phyloP scores from a whole-genome alignment of 768 basidiomycete genomes.

The Psilocybe sp. region DNA sequence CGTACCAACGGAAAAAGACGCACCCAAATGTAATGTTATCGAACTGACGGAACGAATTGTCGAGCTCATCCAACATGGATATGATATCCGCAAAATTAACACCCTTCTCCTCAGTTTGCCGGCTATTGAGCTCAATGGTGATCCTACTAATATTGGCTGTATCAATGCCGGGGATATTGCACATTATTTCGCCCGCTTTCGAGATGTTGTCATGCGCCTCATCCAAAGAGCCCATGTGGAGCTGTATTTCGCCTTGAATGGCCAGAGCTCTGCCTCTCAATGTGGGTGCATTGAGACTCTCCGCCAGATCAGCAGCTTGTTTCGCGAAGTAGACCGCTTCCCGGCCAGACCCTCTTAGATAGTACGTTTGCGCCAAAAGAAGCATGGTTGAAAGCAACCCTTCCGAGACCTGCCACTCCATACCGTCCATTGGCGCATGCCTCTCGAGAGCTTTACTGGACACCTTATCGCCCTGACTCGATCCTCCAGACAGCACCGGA shows the following conservation, averaged over 20 bases:
- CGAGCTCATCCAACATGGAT: constrained; percentile 59
- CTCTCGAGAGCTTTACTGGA: constrained; percentile 14
- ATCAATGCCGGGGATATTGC: constrained; percentile 51
- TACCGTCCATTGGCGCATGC: constrained; percentile 38
- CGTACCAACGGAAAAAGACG: constrained; percentile 9
- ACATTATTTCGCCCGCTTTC: constrained; percentile 43
- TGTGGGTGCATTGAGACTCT: constrained; percentile 62
- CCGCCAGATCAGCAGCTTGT: constrained; percentile 73
- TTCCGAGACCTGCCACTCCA: constrained; percentile 78
- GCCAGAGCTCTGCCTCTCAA: constrained; percentile 65
- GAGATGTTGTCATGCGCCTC: constrained; percentile 55
- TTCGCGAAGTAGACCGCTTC: constrained; percentile 84
- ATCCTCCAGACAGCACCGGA: neutral
- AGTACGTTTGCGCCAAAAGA: constrained; percentile 61
- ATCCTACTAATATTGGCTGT: constrained; percentile 57
- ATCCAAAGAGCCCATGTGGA: constrained; percentile 58
- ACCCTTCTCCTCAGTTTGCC: constrained; percentile 35
- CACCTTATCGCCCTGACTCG: neutral
- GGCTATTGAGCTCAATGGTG: constrained; percentile 49
- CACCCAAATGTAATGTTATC: constrained; percentile 48
- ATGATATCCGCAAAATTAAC: constrained; percentile 53
- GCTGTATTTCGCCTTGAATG: constrained; percentile 65
- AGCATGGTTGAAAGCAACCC: constrained; percentile 68
- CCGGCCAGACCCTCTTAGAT: constrained; percentile 73
- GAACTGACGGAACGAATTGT: constrained; percentile 48